Conservation (phyloP, 2,329 filamentous ascomycete genomes). For the Berkeleyomyces basicola region DNA sequence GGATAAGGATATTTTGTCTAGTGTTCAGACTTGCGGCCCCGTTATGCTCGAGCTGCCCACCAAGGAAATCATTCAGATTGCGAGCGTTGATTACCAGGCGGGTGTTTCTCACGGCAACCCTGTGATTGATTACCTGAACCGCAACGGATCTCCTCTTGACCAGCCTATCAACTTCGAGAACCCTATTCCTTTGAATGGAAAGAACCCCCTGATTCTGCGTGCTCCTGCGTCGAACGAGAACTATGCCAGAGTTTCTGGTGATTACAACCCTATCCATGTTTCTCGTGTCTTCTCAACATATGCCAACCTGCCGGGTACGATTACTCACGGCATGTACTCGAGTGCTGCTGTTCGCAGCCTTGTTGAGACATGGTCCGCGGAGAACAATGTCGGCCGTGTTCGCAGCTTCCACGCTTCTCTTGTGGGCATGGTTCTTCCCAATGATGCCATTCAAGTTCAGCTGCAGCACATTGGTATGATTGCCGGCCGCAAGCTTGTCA, state of each 20-base stretch:
- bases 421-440: conserved; percentile 96
- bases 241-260: conserved; percentile 91
- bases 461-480: conserved; percentile 97
- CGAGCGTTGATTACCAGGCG: conserved; percentile 90
- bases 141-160: conserved; percentile 81
- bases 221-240: conserved; percentile 94
- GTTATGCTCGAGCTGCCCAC: conserved; percentile 87
- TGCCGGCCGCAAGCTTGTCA: conserved; percentile 96
- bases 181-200: conserved; percentile 85
- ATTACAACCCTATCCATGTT: conserved; percentile 98
- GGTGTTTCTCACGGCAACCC: conserved; percentile 88
- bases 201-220: conserved; percentile 71
- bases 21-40: conserved; percentile 79
- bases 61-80: conserved; percentile 94
- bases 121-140: conserved; percentile 87
- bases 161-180: conserved; percentile 97
- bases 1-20: conserved; percentile 83
- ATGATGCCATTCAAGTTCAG: conserved; percentile 88
- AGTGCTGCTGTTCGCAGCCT: conserved; percentile 90
- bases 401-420: conserved; percentile 93
- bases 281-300: conserved; percentile 93
- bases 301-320: conserved; percentile 87
- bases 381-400: conserved; percentile 95
- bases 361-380: conserved; percentile 96
- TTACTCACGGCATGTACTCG: conserved; percentile 98